phyloP scores from a whole-genome alignment of 495 filamentous ascomycete species.

The Darksidea phi region DNA sequence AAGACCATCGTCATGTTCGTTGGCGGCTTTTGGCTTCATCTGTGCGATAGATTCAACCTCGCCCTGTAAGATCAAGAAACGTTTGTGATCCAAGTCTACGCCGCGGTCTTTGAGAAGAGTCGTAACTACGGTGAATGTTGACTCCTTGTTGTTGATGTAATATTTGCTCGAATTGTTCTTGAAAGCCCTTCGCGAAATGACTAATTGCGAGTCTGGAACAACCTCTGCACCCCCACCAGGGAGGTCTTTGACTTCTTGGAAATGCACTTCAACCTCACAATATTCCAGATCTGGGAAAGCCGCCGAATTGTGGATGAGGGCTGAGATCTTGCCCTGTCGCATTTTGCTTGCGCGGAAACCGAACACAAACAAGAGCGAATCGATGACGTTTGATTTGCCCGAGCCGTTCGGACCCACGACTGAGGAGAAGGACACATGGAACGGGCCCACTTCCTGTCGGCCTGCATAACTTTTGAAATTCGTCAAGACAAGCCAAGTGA shows the following conservation, averaged over 20 bases:
- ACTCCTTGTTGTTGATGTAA: constrained; percentile 85
- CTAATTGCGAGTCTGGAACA: constrained; percentile 75
- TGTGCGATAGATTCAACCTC: constrained; percentile 98
- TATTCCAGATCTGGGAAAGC: constrained; percentile 76
- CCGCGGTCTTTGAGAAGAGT: constrained; percentile 83
- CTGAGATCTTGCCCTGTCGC: constrained; percentile 97
- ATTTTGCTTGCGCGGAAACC: constrained; percentile 99
- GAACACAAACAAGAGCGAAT: constrained; percentile 95
- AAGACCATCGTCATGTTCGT: constrained; percentile 93
- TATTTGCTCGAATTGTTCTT: constrained; percentile 98
- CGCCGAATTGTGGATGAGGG: constrained; percentile 94
- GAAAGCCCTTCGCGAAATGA: constrained; percentile 90
- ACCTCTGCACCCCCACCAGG: constrained; percentile 69
- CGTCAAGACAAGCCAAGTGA: constrained; percentile 80
- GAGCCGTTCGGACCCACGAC: constrained; percentile 98
- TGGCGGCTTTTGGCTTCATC: constrained; percentile 95
- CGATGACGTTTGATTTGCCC: constrained; percentile 98
- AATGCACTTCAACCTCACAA: constrained; percentile 95
- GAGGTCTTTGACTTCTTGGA: constrained; percentile 88
- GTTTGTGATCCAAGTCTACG: constrained; percentile 96
- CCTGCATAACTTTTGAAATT: constrained; percentile 99
- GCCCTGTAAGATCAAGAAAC: constrained; percentile 94
- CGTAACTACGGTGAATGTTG: constrained; percentile 87
- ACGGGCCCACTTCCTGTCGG: constrained; percentile 90
- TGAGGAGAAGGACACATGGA: constrained; percentile 97